A percentile compares a stretch with the other conserved stretches of the same genome.
Evolutionary conservation across 768 basidiomycete species (phyloP).

Genomic region (Kwoniella heveanensis): DNA sequence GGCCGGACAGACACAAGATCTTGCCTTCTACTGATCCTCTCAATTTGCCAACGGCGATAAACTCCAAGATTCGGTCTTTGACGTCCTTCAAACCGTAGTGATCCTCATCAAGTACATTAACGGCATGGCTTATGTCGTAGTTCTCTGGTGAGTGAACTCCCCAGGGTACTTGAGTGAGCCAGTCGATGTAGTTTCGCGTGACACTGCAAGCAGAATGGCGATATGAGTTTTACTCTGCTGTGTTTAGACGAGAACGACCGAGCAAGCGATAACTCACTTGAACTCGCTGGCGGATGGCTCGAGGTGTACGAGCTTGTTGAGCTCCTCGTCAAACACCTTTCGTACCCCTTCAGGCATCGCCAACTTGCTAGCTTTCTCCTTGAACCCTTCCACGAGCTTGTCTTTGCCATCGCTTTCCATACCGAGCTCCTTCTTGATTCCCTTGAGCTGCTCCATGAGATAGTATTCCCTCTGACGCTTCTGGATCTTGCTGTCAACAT

Average conservation of each 20-base stretch:
- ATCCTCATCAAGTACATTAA: slow-evolving; percentile 84
- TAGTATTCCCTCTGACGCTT: slow-evolving; percentile 94
- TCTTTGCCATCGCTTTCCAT: slow-evolving; percentile 96
- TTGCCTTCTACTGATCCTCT: slow-evolving; percentile 95
- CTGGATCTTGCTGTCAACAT: slow-evolving; percentile 92
- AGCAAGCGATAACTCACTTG: slow-evolving; percentile 58
- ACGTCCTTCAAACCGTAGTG: slow-evolving; percentile 91
- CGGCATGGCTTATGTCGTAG: slow-evolving; percentile 80
- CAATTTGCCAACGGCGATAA: slow-evolving; percentile 91
- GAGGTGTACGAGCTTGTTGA: slow-evolving; percentile 82
- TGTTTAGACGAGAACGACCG: neutral
- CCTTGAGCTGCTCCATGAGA: slow-evolving; percentile 93
- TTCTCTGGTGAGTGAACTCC: slow-evolving; percentile 92
- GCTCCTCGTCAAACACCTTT: slow-evolving; percentile 95
- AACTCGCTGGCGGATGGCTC: slow-evolving; percentile 91
- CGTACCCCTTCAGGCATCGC: slow-evolving; percentile 87
- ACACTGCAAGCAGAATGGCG: slow-evolving; percentile 58
- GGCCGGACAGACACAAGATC: slow-evolving; percentile 94
- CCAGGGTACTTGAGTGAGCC: slow-evolving; percentile 80
- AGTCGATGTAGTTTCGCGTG: slow-evolving; percentile 87
- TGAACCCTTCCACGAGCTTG: slow-evolving; percentile 88
- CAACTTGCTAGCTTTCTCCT: slow-evolving; percentile 73
- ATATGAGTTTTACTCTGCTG: neutral
- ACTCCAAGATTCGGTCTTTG: slow-evolving; percentile 91
- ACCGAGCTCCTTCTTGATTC: slow-evolving; percentile 92